These are phyloP conservation scores for Alternaria dauci DNA, from an alignment of 2,329 filamentous ascomycete genomes.

Conservation along the genomic window DNA sequence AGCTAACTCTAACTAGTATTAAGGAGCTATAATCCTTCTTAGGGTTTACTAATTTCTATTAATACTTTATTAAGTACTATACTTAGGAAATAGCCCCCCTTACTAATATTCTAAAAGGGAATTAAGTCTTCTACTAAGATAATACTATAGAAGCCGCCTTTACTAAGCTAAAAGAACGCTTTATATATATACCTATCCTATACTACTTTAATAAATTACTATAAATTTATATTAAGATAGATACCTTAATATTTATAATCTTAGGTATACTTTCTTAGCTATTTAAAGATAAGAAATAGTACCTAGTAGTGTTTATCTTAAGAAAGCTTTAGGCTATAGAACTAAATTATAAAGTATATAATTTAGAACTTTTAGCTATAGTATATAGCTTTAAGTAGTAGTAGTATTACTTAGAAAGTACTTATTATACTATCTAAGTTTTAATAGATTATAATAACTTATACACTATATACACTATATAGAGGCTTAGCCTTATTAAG, in stretches of 20 bases:
- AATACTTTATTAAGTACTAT: not conserved
- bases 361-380: too few relatives aligned
- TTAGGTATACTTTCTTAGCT: not conserved
- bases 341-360: too few relatives aligned
- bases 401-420: too few relatives aligned
- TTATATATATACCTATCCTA: not conserved
- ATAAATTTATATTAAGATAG: too few relatives aligned
- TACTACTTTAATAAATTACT: not conserved
- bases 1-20: too few relatives aligned
- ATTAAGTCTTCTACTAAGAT: not conserved
- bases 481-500: too few relatives aligned
- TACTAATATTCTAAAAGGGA: not conserved
- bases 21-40: not conserved
- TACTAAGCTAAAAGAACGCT: not conserved
- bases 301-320: not conserved
- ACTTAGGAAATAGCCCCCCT: not conserved
- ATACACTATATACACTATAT: too few relatives aligned
- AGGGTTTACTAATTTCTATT: not conserved
- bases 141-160: not conserved
- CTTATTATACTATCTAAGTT: too few relatives aligned
- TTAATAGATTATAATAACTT: too few relatives aligned
- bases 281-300: not conserved
- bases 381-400: not conserved
- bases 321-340: not conserved
- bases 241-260: not conserved